Base-by-base conservation (phyloP, 2,329 filamentous ascomycete genomes). In the Xylariaceae sp. region DNA sequence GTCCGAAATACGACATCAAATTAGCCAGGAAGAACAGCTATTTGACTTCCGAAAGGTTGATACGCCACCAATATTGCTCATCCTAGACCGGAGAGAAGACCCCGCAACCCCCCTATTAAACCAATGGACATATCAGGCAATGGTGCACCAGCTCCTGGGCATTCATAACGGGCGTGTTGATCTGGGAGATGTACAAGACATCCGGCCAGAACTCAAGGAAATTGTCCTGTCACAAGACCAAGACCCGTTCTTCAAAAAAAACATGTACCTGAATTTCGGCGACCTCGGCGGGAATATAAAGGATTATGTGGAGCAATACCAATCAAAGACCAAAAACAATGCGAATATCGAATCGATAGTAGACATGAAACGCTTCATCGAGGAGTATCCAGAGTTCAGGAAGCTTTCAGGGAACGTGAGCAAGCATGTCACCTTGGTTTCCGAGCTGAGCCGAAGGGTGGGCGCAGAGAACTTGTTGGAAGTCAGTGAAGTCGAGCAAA, bases 91-190 rank as follows among this genome's bases (percentile, higher is more conserved):
- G 40, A 83, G 94, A 69, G 92, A 96, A 67, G 94, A 99, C 65
- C 92, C 94, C 0, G 88, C 97, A 47, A 99, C 94, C 3, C 94
- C 94, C 0, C 76, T 99, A 10, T 79, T 99, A 46, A 96, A 91
- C 2, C 94, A 99, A 69, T 99, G 94, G 94, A 99, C 94, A 22
- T 99, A 99, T 67, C 94, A 99, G 72, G 94, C 94, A n/a, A 99
- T 99, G 92, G 94, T 99, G 0, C 94, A 99, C 68, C 94, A 99
- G 67, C 75, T 97, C 1, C 78, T 99, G 12, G 94, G 94, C 5
- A 96, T 99, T 61, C 83, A 88, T 54, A 97, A 97, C 68, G 94
- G 94, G n/a, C 83, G 92, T 47, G 94, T 99, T 0, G 88, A 96
- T 67, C 77, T 99, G 32, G 87, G 86, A 58, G 82, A 89, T 51